phyloP scores from a whole-genome alignment of 2,329 filamentous ascomycete genomes.

The Mollisiaceae sp. region DNA sequence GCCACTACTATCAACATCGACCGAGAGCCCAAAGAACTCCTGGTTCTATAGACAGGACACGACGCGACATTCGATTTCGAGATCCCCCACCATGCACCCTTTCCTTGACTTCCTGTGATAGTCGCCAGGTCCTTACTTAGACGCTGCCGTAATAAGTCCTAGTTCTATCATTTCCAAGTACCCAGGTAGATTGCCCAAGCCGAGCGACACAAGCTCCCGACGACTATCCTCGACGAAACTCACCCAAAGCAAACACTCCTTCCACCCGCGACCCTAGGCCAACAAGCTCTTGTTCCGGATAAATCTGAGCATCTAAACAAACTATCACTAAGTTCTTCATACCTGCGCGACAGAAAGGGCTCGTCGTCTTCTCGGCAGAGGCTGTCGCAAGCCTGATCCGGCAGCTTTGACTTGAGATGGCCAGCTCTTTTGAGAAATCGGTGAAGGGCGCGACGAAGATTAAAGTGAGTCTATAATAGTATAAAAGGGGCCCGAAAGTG shows the following conservation, averaged over 20 bases:
- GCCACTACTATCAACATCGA: conserved; percentile 11
- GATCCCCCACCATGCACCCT: conserved; percentile 15
- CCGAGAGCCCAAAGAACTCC: background rate
- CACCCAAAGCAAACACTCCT: conserved; percentile 21
- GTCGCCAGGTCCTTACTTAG: conserved; percentile 6
- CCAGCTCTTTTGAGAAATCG: conserved; percentile 95
- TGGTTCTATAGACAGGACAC: background rate
- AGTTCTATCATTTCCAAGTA: conserved; percentile 29
- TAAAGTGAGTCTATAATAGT: conserved; percentile 64
- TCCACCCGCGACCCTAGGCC: conserved; percentile 15
- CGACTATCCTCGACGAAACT: conserved; percentile 7
- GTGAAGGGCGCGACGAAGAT: conserved; percentile 99
- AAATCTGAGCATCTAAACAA: conserved; percentile 13
- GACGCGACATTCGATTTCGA: conserved; percentile 10
- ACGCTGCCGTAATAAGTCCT: conserved; percentile 19
- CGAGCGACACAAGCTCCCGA: conserved; percentile 21
- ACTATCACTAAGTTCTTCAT: background rate
- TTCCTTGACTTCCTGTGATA: conserved; percentile 13
- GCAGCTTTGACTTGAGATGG: conserved; percentile 56
- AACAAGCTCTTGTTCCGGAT: conserved; percentile 7
- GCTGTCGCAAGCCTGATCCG: conserved; percentile 33
- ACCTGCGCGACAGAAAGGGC: conserved; percentile 10
- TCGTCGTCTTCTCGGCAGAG: conserved; percentile 14
- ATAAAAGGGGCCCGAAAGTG: background rate
- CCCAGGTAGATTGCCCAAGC: conserved; percentile 24